Conservation (phyloP, 441 rosid genomes). For the Adansonia grandidieri region DNA sequence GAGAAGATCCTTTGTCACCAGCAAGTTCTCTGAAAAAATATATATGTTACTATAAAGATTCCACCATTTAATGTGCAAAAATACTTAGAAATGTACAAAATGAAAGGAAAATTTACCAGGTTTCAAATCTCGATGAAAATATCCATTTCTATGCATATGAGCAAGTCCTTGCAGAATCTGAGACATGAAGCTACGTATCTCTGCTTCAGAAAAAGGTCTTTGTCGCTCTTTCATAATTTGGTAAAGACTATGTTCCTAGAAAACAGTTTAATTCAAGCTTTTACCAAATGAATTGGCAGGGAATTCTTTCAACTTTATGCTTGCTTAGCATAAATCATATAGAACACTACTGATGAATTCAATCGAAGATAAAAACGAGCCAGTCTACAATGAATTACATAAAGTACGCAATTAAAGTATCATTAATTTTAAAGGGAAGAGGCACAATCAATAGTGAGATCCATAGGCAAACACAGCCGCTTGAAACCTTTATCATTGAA, state of each 20-base stretch:
- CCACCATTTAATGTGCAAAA: constrained; percentile 13
- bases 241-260: constrained; percentile 67
- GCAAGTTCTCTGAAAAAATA: constrained; percentile 61
- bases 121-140: constrained; percentile 73
- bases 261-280: constrained; percentile 29
- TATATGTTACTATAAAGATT: constrained; percentile 16
- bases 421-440: background rate
- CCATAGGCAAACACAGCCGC: background rate
- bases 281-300: background rate
- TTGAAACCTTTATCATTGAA: background rate
- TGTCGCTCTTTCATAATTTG: constrained; percentile 62
- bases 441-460: background rate
- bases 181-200: constrained; percentile 56
- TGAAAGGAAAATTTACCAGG: constrained; percentile 51
- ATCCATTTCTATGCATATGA: constrained; percentile 72
- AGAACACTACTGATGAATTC: background rate
- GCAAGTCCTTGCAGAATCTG: constrained; percentile 72
- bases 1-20: constrained; percentile 60
- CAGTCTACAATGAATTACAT: background rate
- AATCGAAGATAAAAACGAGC: background rate
- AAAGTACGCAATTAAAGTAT: background rate
- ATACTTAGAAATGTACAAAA: no score
- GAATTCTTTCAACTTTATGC: constrained; percentile 21
- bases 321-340: background rate
- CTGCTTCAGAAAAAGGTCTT: constrained; percentile 56